Percentiles rank a stretch among this genome's conserved stretches.
These are phyloP conservation scores for Lepraria neglecta DNA, from an alignment of 495 filamentous ascomycete genomes.

Conservation along the genomic window DNA sequence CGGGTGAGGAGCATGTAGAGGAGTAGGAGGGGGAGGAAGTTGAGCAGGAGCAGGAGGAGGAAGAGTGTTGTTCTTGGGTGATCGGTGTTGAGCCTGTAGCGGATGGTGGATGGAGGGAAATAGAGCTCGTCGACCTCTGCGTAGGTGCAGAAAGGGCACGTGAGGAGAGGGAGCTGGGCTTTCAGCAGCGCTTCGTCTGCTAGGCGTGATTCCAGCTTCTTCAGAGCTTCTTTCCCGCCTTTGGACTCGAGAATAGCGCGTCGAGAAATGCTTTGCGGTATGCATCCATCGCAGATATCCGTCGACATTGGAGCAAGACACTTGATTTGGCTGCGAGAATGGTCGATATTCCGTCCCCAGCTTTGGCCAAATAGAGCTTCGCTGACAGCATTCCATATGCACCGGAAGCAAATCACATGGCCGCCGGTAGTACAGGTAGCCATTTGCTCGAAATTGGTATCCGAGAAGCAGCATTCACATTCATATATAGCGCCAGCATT, in stretches of 20 bases:
- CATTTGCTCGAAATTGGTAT: conserved; percentile 74
- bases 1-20: conserved; percentile 44
- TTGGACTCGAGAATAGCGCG: conserved; percentile 62
- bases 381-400: conserved; percentile 67
- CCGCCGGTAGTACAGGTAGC: conserved; percentile 62
- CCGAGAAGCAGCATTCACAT: conserved; percentile 83
- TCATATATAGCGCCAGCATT: conserved; percentile 66
- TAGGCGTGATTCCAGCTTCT: conserved; percentile 68
- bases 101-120: conserved; percentile 43
- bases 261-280: conserved; percentile 60
- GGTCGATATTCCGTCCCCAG: conserved; percentile 73
- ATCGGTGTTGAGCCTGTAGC: conserved; percentile 44
- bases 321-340: conserved; percentile 61
- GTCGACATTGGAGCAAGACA: conserved; percentile 67
- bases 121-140: conserved; percentile 80
- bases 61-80: conserved; percentile 25
- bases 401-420: conserved; percentile 82
- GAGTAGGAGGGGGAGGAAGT: conserved; percentile 32
- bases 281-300: conserved; percentile 63
- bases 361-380: conserved; percentile 91
- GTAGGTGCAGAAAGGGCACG: conserved; percentile 87
- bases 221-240: conserved; percentile 60
- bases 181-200: conserved; percentile 65
- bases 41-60: conserved; percentile 33
- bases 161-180: conserved; percentile 65